Base-by-base conservation (phyloP, 2,329 filamentous ascomycete genomes). In the Aspergillus niger region DNA sequence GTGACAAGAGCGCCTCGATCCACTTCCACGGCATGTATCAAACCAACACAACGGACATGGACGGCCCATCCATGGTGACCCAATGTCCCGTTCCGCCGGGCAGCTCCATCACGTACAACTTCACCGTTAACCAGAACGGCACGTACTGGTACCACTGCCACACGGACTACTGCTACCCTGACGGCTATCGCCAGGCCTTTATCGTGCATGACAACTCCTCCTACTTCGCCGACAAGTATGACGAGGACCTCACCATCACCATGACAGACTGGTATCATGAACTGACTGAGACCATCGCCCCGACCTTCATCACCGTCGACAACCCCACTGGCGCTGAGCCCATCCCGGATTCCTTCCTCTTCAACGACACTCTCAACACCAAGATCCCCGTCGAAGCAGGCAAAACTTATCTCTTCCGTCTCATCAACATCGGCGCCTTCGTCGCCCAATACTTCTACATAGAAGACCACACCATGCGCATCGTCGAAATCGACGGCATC, bases 1-100 rank as follows among this genome's bases (percentile, higher is more conserved):
- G 80, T 11, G 90, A 92, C 65, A 74, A 84, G 65, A 84, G 82
- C 11, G 89, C 88, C 8, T 85, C 83, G 39, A 80, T 93, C 5
- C 91, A 94, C 71, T 93, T 90, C 73, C 91, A 94, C 66, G 91
- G 91, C 15, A 82, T 94, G 63, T 91, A 86, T 70, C 89, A 92
- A 70, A 91, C 91, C 65, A 89, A 89, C 10, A 90, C 89, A 0
- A 91, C 86, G 60, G 82, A 82, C 59, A 91, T 91, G 87, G 90
- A 94, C 68, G 91, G 90, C 0, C 84, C 89, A 1, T 80, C 86
- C 0, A 88, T 85, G 38, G 82, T 91, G 5, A 88, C 85, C 0
- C 89, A 91, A 70, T 90, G 88, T 63, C 82, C 84, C 0, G 88
- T 92, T 50, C 81, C 85, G 0, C 86, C 89, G 0, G 86, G 85